Evolutionary conservation across 306 rosid genomes (phyloP), one percentile per base, ranked within the genome.

Genomic region (Arachis stenosperma): DNA sequence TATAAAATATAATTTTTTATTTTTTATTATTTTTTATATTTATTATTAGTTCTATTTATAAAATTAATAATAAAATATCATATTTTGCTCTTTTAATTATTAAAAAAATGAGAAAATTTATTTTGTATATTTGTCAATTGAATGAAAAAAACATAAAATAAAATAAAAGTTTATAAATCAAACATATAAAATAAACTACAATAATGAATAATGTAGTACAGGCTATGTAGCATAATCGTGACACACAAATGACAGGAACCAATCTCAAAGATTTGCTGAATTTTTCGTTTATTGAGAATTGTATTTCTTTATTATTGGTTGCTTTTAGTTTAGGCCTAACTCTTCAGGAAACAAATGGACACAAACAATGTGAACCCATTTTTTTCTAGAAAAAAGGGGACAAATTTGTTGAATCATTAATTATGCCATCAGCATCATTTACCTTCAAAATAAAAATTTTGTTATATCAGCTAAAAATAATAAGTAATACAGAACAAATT

Each of bases 281-380:
- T 47, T 9, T 47, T 47, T 47, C 14, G n/a, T 47, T 47, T 47
- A 0, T 48, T 11, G 6, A 12, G 54, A 5, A 5, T 48, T 48
- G 15, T 48, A 48, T 12, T 12, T 48, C 6, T 48, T 48, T 33
- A 33, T 48, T 48, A 11, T 48, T 48, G 54, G 54, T 48, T n/a
- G 10, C 14, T 4, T 48, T 48, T 48, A 4, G 6, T 48, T 12
- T 48, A 12, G 54, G 6, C 17, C 51, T 48, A 58, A 13, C 75
- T 53, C 50, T 67, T 73, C 50, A 73, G 27, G 58, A 43, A 74
- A 42, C 69, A 65, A 73, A 73, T 4, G 55, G 76, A 51, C 71
- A 62, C 58, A 50, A 30, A 60, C 39, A 73, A 67, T 62, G 65
- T 48, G 22, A 65, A 54, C 60, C 46, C 65, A 65, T 62, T 51